Conservation (phyloP, 2,329 filamentous ascomycete genomes). For the Truncatella angustata region DNA sequence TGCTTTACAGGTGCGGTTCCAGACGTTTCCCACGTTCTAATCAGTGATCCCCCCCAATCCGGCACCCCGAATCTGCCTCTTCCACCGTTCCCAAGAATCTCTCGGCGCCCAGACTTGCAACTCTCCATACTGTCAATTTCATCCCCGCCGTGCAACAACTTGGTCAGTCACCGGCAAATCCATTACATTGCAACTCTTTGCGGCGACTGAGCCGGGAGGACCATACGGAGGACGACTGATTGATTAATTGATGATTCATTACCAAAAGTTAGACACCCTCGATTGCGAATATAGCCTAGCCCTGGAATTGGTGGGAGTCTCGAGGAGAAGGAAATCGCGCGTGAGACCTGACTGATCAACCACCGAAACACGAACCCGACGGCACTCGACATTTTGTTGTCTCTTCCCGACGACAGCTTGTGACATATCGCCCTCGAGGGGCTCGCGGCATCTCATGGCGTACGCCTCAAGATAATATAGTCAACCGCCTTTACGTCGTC, state of each 20-base stretch:
- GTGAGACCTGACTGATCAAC: background rate
- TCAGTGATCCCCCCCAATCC: background rate
- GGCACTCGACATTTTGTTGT: background rate
- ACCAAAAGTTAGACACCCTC: too few species aligned
- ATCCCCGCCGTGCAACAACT: conserved; percentile 7
- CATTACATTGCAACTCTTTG: background rate
- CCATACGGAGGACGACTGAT: background rate
- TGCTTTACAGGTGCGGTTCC: background rate
- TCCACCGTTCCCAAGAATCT: conserved; percentile 9
- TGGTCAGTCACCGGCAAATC: background rate
- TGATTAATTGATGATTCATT: too few species aligned
- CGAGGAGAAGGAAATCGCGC: background rate
- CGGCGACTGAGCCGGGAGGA: background rate
- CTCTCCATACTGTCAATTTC: conserved; percentile 5
- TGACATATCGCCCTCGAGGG: conserved; percentile 13
- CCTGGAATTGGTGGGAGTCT: background rate
- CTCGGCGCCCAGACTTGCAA: conserved; percentile 13
- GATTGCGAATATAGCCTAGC: background rate
- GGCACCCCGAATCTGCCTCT: conserved; percentile 1
- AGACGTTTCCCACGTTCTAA: background rate
- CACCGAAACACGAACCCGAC: background rate
- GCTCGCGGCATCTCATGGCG: conserved; percentile 31
- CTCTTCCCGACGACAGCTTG: background rate
- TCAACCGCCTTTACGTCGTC: conserved; percentile 21
- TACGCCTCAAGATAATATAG: conserved; percentile 25